Conservation (phyloP, 306 rosid genomes). For the Chamaecrista fasciculata region DNA sequence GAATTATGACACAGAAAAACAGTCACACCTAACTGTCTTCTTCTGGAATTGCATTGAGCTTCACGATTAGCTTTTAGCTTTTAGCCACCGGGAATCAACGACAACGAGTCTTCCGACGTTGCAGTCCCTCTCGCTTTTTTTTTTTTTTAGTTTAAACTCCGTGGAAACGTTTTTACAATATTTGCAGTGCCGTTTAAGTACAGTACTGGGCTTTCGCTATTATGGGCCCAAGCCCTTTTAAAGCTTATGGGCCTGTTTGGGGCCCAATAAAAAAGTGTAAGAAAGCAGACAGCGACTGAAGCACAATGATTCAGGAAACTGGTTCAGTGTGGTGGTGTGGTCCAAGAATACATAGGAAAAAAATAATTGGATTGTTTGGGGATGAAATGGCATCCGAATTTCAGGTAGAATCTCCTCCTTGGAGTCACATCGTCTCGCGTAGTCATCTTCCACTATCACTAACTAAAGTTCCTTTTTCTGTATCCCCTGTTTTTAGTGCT, state of each 20-base stretch:
- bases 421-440: neutral
- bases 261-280: neutral
- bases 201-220: neutral
- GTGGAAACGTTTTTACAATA: neutral
- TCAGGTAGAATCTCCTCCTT: slow-evolving; percentile 6
- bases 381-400: slow-evolving; percentile 24
- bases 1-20: neutral
- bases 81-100: neutral
- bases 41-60: slow-evolving; percentile 30
- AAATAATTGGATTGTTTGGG: slow-evolving; percentile 23
- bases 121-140: neutral
- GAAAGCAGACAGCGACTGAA: neutral
- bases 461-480: slow-evolving; percentile 11
- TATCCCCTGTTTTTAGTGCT: neutral
- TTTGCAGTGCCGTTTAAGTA: neutral
- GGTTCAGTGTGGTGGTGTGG: slow-evolving; percentile 31
- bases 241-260: neutral
- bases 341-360: slow-evolving; percentile 26
- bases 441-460: slow-evolving; percentile 31
- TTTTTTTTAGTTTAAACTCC: neutral
- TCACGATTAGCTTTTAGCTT: too few species aligned
- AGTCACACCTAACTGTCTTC: slow-evolving; percentile 39
- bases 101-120: neutral
- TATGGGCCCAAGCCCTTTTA: neutral
- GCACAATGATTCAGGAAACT: slow-evolving; percentile 18